These are phyloP conservation scores for Coniochaeta sp. DNA, from an alignment of 2,329 filamentous ascomycete species.

Conservation along the genomic window DNA sequence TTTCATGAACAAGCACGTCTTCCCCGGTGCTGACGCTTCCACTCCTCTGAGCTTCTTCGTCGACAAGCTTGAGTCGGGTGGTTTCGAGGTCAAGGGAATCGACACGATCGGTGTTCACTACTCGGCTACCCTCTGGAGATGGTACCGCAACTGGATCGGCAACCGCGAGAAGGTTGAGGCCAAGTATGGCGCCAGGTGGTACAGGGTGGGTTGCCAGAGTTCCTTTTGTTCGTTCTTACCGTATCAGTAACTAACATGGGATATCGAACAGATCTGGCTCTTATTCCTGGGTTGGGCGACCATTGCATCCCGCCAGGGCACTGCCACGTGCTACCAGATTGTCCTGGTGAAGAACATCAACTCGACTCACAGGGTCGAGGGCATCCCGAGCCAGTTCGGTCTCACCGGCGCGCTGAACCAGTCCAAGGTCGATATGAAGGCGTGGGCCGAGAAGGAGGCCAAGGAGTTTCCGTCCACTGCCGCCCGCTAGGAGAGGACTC, in stretches of 20 bases:
- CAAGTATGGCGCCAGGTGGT: constrained; percentile 95
- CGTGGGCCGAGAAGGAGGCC: constrained; percentile 23
- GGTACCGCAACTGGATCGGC: constrained; percentile 97
- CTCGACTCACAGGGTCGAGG: constrained; percentile 73
- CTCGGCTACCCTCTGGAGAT: constrained; percentile 91
- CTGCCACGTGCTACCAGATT: constrained; percentile 82
- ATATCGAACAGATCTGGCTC: constrained; percentile 66
- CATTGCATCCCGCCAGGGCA: constrained; percentile 77
- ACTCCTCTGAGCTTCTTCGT: constrained; percentile 86
- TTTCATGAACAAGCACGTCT: constrained; percentile 99
- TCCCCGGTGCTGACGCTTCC: constrained; percentile 93
- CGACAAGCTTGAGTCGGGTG: constrained; percentile 75
- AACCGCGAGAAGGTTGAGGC: constrained; percentile 88
- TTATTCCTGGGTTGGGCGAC: constrained; percentile 82
- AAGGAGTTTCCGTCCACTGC: constrained; percentile 18
- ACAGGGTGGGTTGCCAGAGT: constrained; percentile 59
- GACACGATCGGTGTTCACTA: constrained; percentile 97
- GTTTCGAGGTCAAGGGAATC: constrained; percentile 84
- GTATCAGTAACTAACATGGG: constrained; percentile 4
- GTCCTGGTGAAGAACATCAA: constrained; percentile 86
- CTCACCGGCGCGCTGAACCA: constrained; percentile 52
- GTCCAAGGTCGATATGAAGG: constrained; percentile 24
- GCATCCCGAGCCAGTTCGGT: constrained; percentile 60
- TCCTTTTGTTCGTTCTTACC: neutral
- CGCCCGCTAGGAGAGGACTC: neutral